Evolutionary conservation across 495 filamentous ascomycete species (phyloP), one percentile per base, ranked within the genome.

Genomic region (Xylaria acuta): DNA sequence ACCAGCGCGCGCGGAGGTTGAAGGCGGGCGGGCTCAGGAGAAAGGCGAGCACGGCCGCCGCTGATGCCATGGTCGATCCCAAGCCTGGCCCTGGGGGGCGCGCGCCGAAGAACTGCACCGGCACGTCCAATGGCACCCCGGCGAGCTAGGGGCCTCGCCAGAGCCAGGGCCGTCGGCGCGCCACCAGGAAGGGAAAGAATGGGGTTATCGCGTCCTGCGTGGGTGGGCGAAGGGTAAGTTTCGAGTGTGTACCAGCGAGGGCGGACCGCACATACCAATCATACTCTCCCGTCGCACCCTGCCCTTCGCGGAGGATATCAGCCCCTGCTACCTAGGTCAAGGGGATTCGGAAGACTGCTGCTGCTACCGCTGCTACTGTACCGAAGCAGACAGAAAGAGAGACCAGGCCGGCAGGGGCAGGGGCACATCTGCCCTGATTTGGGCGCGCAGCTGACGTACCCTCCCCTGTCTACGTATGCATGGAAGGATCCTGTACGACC

Each of bases 1-100:
- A 97, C 82, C 93, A 97, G 80, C 82, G 90, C 69, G 92, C 95
- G 0, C 80, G 94, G 69, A 83, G 93, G 60, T 75, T 84, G 32
- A 88, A 88, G 72, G 85, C 86, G 3, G 82, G 82, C 32, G 85
- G 80, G 1, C 72, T 85, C 16, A 73, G 84, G 40, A 72, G 84
- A 36, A 80, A 81, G 74, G 79, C 78, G 4, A 85, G 83, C 70
- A 78, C 77, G 27, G 68, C 68, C 27, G 69, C 66, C 6, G 36
- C 53, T 14, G 34, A 36, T 18, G 67, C 45, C 38, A 22, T 70
- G 43, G 60, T 40, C 30, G 66, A 60, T 30, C 18, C 62, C 22
- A 64, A 65, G 9, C 59, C 69, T 32, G 18, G 58, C 0, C 58
- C 69, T 34, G 18, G 45, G 2, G 22, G 43, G 34, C 34, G 45